Conservation (phyloP, 306 rosid genomes). For the Gillenia trifoliata region DNA sequence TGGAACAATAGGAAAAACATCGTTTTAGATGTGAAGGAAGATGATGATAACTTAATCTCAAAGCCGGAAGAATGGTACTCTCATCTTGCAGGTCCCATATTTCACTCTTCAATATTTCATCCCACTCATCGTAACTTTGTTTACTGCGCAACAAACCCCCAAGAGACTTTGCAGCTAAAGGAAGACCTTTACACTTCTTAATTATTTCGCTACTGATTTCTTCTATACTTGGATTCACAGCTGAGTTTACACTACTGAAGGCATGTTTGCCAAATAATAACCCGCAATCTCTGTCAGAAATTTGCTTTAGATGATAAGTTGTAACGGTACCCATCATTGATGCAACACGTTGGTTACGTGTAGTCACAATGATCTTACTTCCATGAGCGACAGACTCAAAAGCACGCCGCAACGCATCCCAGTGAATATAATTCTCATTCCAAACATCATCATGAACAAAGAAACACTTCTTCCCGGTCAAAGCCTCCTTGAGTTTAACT, state of each 20-base stretch:
- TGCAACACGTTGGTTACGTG: slow-evolving; percentile 6
- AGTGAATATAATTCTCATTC: neutral
- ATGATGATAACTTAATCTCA: slow-evolving; percentile 4
- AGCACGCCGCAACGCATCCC: neutral
- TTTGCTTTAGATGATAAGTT: neutral
- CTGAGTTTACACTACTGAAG: neutral
- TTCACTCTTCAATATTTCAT: neutral
- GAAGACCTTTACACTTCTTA: slow-evolving; percentile 6
- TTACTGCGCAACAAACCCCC: neutral
- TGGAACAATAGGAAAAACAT: slow-evolving; percentile 21
- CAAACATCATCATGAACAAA: slow-evolving; percentile 3
- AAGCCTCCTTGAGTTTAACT: neutral
- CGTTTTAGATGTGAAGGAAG: slow-evolving; percentile 14
- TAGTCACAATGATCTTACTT: slow-evolving; percentile 8
- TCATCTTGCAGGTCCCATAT: neutral
- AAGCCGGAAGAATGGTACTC: neutral
- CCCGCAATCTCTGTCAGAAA: neutral
- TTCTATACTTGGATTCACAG: neutral
- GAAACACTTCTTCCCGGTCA: neutral
- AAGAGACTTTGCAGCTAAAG: neutral
- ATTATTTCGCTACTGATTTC: slow-evolving; percentile 8
- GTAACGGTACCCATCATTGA: neutral
- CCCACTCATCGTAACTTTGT: neutral
- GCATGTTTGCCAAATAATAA: slow-evolving; percentile 1
- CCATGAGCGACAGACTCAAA: neutral